phyloP scores from a whole-genome alignment of 805 yeast genomes.

The Metschnikowia reukaufii region DNA sequence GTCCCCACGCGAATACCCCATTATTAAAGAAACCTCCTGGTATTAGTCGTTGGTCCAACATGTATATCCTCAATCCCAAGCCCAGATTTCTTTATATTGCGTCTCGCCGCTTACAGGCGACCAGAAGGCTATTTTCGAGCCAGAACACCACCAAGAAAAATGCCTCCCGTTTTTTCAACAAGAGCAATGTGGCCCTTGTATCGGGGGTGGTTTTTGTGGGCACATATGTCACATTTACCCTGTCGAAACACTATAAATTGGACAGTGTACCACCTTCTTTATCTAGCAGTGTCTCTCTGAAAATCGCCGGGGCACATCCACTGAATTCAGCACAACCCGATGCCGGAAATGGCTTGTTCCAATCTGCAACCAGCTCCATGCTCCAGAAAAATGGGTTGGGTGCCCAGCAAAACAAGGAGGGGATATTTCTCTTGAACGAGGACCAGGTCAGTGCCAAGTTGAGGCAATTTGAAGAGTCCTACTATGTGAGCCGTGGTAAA shows the following conservation, averaged over 20 bases:
- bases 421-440: constrained; percentile 57
- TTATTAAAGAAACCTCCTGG: background rate
- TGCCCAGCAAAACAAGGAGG: constrained; percentile 51
- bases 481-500: constrained; percentile 74
- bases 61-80: constrained; percentile 18
- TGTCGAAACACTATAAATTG: constrained; percentile 41
- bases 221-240: constrained; percentile 40
- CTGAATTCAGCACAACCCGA: constrained; percentile 1
- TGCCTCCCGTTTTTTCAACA: constrained; percentile 20
- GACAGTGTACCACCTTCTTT: constrained; percentile 35
- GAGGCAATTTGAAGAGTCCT: constrained; percentile 77
- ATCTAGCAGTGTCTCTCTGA: constrained; percentile 17
- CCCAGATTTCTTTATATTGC: constrained; percentile 18
- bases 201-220: constrained; percentile 46
- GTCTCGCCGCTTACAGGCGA: constrained; percentile 17
- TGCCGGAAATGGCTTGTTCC: constrained; percentile 27
- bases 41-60: background rate
- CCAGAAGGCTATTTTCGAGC: constrained; percentile 13
- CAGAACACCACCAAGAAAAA: constrained; percentile 5
- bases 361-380: constrained; percentile 48
- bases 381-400: constrained; percentile 41
- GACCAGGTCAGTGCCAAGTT: constrained; percentile 70
- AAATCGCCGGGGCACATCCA: constrained; percentile 7
- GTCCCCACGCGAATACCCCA: background rate
- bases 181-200: constrained; percentile 39